Evolutionary conservation across 1,284 basidiomycete species (phyloP).

Genomic region (Cryptococcus floricola): DNA sequence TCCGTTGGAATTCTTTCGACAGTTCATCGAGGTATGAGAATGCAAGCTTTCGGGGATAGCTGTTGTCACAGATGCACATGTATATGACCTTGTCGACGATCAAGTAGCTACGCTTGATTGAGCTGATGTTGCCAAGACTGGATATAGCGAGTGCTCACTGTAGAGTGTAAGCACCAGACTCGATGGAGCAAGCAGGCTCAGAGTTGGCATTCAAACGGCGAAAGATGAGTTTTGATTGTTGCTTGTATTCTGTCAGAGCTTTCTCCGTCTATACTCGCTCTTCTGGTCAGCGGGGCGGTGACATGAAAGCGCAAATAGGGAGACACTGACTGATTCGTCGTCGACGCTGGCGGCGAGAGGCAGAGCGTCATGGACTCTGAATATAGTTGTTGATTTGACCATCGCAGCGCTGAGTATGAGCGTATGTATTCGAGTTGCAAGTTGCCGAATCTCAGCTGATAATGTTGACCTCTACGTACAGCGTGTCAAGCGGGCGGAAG

Average conservation of each 20-base stretch:
- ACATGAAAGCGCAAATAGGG: not conserved
- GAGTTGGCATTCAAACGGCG: conserved; percentile 87
- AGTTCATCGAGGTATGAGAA: conserved; percentile 98
- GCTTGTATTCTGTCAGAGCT: conserved; percentile 92
- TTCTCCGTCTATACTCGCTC: conserved; percentile 72
- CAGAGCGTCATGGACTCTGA: conserved; percentile 83
- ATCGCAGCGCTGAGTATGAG: conserved; percentile 50
- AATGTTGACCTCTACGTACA: too few relatives aligned
- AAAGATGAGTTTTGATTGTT: conserved; percentile 95
- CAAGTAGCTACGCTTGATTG: conserved; percentile 67
- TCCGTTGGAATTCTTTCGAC: conserved; percentile 86
- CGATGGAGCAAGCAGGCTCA: conserved; percentile 93
- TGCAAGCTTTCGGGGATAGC: conserved; percentile 94
- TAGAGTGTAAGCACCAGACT: conserved; percentile 87
- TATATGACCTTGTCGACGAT: conserved; percentile 91
- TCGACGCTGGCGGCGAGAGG: conserved; percentile 92
- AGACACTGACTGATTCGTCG: conserved; percentile 72
- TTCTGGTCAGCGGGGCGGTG: not conserved
- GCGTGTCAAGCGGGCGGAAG: too few relatives aligned
- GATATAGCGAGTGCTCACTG: conserved; percentile 60
- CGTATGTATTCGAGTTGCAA: too few relatives aligned
- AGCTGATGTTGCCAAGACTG: not conserved
- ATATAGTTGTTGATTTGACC: conserved; percentile 88
- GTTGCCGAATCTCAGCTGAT: too few relatives aligned
- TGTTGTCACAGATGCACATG: conserved; percentile 91